Percentiles rank a stretch among this genome's conserved stretches.
Conservation (phyloP, 306 rosid genomes). For the Rosa multiflora region DNA sequence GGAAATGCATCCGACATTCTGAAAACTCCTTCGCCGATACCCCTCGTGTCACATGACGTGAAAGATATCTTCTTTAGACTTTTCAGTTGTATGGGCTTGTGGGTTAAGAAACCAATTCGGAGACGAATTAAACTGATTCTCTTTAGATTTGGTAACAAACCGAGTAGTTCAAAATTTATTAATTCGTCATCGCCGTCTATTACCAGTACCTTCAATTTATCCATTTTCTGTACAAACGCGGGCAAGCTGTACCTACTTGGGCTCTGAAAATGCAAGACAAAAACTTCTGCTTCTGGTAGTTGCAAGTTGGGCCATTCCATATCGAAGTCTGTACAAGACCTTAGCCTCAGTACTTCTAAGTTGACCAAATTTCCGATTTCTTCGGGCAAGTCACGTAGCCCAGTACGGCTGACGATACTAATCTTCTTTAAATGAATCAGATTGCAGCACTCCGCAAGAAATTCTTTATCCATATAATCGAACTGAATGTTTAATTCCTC, state of each 20-base stretch:
- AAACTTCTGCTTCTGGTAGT: slow-evolving; percentile 5
- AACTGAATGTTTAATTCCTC: slow-evolving; percentile 11
- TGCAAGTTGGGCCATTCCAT: slow-evolving; percentile 3
- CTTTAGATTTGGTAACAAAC: background rate
- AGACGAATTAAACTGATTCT: background rate
- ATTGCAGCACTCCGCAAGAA: background rate
- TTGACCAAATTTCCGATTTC: slow-evolving; percentile 36
- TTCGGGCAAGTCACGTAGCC: background rate
- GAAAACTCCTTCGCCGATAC: background rate
- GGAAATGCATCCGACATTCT: slow-evolving; percentile 32
- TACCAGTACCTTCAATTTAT: background rate
- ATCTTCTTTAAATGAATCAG: slow-evolving; percentile 41
- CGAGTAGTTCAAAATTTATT: background rate
- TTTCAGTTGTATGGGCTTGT: background rate
- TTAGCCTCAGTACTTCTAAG: slow-evolving; percentile 48
- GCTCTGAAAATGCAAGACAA: background rate
- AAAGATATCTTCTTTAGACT: background rate
- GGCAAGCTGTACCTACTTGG: background rate
- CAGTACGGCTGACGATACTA: slow-evolving; percentile 42
- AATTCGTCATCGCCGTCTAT: background rate
- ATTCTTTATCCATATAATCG: no score
- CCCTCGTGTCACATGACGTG: rapidly evolving
- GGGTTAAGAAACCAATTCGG: background rate
- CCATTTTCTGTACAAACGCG: slow-evolving; percentile 3
- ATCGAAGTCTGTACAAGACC: slow-evolving; percentile 8